These are phyloP conservation scores for Hypoxylon sp. DNA, from an alignment of 2,329 filamentous ascomycete species.

Conservation along the genomic window DNA sequence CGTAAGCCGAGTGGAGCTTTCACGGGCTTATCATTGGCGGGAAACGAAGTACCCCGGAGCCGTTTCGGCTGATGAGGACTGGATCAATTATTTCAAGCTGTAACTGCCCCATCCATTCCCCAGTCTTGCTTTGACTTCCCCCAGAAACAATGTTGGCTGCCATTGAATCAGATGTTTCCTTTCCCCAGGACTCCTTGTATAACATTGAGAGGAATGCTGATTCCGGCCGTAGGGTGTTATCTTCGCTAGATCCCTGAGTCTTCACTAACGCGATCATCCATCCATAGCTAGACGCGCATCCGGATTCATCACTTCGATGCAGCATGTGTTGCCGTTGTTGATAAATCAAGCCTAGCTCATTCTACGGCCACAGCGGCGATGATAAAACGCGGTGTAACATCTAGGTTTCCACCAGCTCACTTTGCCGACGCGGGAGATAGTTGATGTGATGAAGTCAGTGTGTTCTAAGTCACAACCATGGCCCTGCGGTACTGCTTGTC, in stretches of 20 bases:
- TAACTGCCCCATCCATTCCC: neutral
- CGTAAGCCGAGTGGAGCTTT: constrained; percentile 1
- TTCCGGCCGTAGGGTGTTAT: neutral
- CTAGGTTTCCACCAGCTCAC: neutral
- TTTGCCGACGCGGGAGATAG: neutral
- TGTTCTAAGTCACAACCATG: neutral
- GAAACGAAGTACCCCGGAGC: neutral
- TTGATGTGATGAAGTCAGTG: neutral
- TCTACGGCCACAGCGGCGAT: neutral
- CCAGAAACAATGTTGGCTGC: neutral
- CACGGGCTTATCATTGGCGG: neutral
- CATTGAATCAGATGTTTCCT: neutral
- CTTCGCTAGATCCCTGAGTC: neutral
- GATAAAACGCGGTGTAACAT: neutral
- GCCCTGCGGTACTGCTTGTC: neutral
- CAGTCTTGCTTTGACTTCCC: neutral
- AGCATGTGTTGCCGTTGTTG: neutral
- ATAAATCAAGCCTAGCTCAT: neutral
- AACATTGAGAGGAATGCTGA: neutral
- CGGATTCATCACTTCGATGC: neutral
- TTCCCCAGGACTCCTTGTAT: neutral
- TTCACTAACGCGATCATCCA: neutral
- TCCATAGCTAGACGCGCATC: neutral
- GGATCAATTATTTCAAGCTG: neutral
- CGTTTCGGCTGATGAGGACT: neutral